Evolutionary conservation across 495 filamentous ascomycete species (phyloP).

Genomic region (Neurospora terricola): DNA sequence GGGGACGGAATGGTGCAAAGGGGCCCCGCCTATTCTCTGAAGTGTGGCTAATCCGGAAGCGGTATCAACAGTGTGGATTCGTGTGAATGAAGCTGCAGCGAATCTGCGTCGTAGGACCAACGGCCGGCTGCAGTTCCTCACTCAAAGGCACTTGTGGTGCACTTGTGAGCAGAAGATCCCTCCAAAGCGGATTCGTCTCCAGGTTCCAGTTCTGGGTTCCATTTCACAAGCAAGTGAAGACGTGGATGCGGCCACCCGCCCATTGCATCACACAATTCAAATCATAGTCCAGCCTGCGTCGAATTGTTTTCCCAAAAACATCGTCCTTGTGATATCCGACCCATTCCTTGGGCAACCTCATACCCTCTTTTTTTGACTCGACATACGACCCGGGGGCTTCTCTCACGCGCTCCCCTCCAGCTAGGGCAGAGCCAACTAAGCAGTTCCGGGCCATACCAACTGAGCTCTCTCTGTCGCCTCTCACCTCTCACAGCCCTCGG

Average conservation of each 20-base stretch:
- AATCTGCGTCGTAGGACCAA: neutral
- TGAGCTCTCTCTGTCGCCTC: neutral
- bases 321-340: neutral
- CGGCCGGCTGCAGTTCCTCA: neutral
- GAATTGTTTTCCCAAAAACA: neutral
- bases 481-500: conserved; percentile 1
- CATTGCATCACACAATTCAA: conserved; percentile 14
- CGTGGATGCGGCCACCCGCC: conserved; percentile 13
- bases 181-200: neutral
- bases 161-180: neutral
- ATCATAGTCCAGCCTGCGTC: neutral
- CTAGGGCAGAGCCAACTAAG: neutral
- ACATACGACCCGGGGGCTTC: neutral
- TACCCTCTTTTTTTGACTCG: neutral
- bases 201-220: neutral
- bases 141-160: neutral
- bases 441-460: neutral
- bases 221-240: neutral
- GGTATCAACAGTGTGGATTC: neutral
- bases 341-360: neutral
- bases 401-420: neutral
- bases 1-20: neutral
- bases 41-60: neutral
- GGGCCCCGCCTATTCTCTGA: neutral
- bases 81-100: neutral